Evolutionary conservation across 805 yeast species (phyloP).

Genomic region (Pichia cephalocereana): DNA sequence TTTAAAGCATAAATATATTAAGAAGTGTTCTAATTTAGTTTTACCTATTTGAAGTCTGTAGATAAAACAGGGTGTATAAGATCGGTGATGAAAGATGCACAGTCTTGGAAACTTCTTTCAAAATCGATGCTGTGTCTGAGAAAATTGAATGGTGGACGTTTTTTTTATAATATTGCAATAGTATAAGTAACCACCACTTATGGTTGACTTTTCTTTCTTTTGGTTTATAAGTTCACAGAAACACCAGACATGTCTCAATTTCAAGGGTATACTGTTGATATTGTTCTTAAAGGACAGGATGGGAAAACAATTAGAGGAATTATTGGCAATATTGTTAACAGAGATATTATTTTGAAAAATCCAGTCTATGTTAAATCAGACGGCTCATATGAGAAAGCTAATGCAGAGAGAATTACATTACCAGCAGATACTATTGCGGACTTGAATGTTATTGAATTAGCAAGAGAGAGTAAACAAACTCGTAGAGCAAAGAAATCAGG

Average conservation of each 20-base stretch:
- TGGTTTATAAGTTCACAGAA: too few relatives aligned
- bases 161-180: too few relatives aligned
- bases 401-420: constrained; percentile 15
- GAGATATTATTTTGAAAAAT: constrained; percentile 22
- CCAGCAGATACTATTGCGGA: constrained; percentile 39
- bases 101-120: too few relatives aligned
- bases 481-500: constrained; percentile 6
- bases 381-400: constrained; percentile 10
- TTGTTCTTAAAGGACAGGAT: constrained; percentile 32
- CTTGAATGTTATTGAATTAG: constrained; percentile 48
- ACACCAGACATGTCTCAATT: constrained; percentile 29
- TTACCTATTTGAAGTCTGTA: too few relatives aligned
- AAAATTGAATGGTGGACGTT: too few relatives aligned
- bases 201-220: too few relatives aligned
- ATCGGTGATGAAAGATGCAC: too few relatives aligned
- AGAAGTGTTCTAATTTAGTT: too few relatives aligned
- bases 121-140: too few relatives aligned
- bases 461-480: constrained; percentile 22
- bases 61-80: too few relatives aligned
- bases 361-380: constrained; percentile 24
- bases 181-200: too few relatives aligned
- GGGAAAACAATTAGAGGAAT: constrained; percentile 19
- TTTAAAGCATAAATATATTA: too few relatives aligned
- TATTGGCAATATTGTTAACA: constrained; percentile 17
- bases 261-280: constrained; percentile 37